phyloP scores from a whole-genome alignment of 306 rosid species.

The Quercus suber region DNA sequence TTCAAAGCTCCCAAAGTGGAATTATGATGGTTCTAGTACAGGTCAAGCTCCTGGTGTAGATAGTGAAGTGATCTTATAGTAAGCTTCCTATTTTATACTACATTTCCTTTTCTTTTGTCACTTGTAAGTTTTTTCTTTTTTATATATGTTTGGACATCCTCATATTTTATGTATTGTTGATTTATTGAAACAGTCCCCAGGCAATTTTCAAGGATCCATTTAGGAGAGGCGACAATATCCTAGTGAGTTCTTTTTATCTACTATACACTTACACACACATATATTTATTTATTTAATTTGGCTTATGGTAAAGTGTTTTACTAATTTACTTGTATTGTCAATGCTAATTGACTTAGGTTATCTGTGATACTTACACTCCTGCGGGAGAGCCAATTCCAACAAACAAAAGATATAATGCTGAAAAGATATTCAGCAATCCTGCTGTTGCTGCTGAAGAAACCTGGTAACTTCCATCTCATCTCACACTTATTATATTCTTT shows the following conservation, averaged over 20 bases:
- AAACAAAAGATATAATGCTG: conserved; percentile 64
- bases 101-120: neutral
- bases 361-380: conserved; percentile 68
- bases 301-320: neutral
- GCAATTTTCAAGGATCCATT: conserved; percentile 90
- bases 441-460: conserved; percentile 63
- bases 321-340: neutral
- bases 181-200: conserved; percentile 58
- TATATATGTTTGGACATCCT: neutral
- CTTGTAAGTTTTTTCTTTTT: neutral
- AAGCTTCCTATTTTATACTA: conserved; percentile 14
- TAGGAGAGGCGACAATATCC: conserved; percentile 73
- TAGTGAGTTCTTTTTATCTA: conserved; percentile 40
- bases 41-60: conserved; percentile 91
- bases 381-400: conserved; percentile 68
- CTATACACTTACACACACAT: too few relatives aligned
- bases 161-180: neutral
- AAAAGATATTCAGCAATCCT: conserved; percentile 63
- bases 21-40: conserved; percentile 90
- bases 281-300: neutral
- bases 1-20: conserved; percentile 86
- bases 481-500: neutral
- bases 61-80: conserved; percentile 87
- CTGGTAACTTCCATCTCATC: conserved; percentile 33
- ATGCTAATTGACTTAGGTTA: conserved; percentile 40